Conservation (phyloP, 805 yeast genomes). For the Brettanomyces sp. region DNA sequence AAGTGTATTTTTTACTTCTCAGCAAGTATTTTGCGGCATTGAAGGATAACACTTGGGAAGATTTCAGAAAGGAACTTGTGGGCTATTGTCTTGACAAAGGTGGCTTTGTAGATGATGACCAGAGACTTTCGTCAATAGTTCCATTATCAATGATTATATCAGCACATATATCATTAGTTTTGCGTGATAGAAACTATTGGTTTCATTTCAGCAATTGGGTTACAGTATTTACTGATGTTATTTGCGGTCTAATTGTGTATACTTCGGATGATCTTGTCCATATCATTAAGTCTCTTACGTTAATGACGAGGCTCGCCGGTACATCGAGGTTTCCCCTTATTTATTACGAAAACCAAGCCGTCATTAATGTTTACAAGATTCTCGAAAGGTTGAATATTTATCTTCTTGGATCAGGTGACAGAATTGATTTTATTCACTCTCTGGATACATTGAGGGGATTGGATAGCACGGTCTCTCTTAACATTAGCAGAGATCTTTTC, state of each 20-base stretch:
- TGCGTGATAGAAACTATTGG: constrained; percentile 13
- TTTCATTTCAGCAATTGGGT: constrained; percentile 20
- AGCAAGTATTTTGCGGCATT: constrained; percentile 14
- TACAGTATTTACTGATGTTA: constrained; percentile 4
- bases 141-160: constrained; percentile 11
- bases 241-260: constrained; percentile 4
- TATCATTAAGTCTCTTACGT: constrained; percentile 10
- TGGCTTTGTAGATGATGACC: constrained; percentile 5
- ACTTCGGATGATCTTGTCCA: constrained; percentile 12
- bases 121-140: constrained; percentile 8
- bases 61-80: constrained; percentile 11
- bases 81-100: constrained; percentile 6
- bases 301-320: constrained; percentile 6
- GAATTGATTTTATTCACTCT: constrained; percentile 3
- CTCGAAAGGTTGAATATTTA: constrained; percentile 7
- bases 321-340: constrained; percentile 1
- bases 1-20: constrained; percentile 14
- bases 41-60: constrained; percentile 3
- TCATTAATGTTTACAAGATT: constrained; percentile 13
- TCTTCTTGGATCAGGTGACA: constrained; percentile 16
- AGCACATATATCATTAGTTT: constrained; percentile 10
- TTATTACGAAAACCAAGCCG: constrained; percentile 6
- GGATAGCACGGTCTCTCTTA: not conserved
- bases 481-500: constrained; percentile 1
- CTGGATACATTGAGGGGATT: constrained; percentile 1